Base-by-base conservation (phyloP, 106 monocot species). In the Ottelia alismoides region DNA sequence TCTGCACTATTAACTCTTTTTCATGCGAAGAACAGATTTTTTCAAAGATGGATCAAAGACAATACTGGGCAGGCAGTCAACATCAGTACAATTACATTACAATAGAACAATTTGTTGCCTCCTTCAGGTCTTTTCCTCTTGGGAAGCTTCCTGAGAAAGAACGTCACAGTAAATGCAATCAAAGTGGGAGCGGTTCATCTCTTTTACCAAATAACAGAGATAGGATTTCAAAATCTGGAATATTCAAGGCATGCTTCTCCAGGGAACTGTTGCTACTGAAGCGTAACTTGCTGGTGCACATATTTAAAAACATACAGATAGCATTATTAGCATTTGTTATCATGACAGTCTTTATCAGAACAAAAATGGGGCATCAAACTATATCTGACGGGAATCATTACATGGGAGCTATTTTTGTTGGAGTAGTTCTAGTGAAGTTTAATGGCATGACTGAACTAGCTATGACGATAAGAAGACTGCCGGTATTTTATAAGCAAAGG, bases 401-500 rank as follows among this genome's bases (percentile, higher is more conserved):
- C 31, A 40, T 88, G 64, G 82, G 78, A 54, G 75, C 87, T 31
- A 47, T 76, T 20, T 75, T 75, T 68, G 24, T 64, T 29, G 78
- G 57, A 26, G 72, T 88, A 19, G 66, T 82, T 22, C 71, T 76
- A 50, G 87, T 88, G 44, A 82, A 73, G 55, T 88, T 88, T 66
- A 88, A 88, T 78, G 87, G 82, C 52, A 82, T 82, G 87, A 63
- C 82, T 12, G 87, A 87, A 56, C 30, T 87, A 18, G 40, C 65
- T 47, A 82, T 87, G 72, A 82, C 61, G 44, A 59, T 82, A 46
- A 75, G 49, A 21, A 64, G 87, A 46, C 61, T 88, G 30, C 82
- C 87, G 2, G 70, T 75, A 35, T 82, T 82, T 54, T 82, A 82
- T 62, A 88, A 88, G 66, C 82, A 88, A 28, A 82, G 82, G 45